Percentiles rank a stretch among this genome's conserved stretches.
Conservation (phyloP, 23 red algal genomes). For the Gracilaria domingensis region DNA sequence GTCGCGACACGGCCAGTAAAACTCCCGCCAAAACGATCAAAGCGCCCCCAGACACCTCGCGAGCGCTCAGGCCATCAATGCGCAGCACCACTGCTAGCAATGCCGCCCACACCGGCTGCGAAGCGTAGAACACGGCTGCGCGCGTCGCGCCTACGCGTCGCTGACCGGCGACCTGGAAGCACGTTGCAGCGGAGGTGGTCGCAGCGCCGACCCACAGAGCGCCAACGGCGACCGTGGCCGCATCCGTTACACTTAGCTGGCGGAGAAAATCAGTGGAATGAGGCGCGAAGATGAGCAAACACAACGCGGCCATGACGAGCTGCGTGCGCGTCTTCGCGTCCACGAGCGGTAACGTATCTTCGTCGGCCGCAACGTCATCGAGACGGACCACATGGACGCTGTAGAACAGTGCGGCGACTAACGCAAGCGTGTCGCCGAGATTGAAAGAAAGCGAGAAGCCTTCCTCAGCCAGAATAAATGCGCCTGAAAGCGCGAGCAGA, state of each 20-base stretch:
- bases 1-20: conserved; percentile 23
- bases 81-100: conserved; percentile 32
- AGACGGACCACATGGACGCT: conserved; percentile 45
- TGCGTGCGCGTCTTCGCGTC: conserved; percentile 62
- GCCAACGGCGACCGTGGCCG: neutral
- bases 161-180: conserved; percentile 71
- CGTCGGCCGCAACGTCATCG: neutral
- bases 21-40: conserved; percentile 53
- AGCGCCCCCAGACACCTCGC: conserved; percentile 64
- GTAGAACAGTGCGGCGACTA: conserved; percentile 7
- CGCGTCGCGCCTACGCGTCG: conserved; percentile 63
- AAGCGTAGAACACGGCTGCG: conserved; percentile 66
- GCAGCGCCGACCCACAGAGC: conserved; percentile 58
- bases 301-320: conserved; percentile 17
- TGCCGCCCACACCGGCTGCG: conserved; percentile 80
- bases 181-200: conserved; percentile 47
- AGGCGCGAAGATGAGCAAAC: neutral
- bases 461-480: neutral
- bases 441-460: neutral
- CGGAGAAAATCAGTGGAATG: too few relatives aligned
- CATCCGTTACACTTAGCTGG: neutral
- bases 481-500: conserved; percentile 28
- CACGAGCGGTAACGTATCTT: conserved; percentile 27
- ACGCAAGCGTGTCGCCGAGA: conserved; percentile 31
- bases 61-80: conserved; percentile 39